A percentile compares a stretch with the other conserved stretches of the same genome.
Evolutionary conservation across 805 yeast species (phyloP).

Genomic region (Cyberlindnera amylophila): DNA sequence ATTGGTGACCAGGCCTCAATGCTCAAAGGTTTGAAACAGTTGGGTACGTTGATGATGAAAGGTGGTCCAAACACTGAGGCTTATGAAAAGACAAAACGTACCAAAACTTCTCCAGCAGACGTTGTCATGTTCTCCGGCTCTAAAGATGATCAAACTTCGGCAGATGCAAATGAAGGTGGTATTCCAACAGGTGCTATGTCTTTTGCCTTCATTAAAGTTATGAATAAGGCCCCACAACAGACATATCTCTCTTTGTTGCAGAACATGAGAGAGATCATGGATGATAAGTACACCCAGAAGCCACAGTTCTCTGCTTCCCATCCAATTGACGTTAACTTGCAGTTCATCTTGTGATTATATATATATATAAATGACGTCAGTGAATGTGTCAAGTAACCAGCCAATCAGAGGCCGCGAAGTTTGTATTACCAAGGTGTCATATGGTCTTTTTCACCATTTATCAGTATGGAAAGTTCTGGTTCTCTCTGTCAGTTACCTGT

Average conservation of each 20-base stretch:
- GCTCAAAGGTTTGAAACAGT: slow-evolving; percentile 39
- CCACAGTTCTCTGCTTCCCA: slow-evolving; percentile 82
- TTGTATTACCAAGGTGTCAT: slow-evolving; percentile 6
- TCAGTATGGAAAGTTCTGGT: too few relatives aligned
- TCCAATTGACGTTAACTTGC: slow-evolving; percentile 64
- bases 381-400: neutral
- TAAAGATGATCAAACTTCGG: slow-evolving; percentile 78
- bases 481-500: too few relatives aligned
- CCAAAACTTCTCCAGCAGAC: slow-evolving; percentile 73
- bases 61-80: slow-evolving; percentile 36
- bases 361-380: too few relatives aligned
- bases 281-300: slow-evolving; percentile 68
- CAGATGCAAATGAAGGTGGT: slow-evolving; percentile 75
- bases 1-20: slow-evolving; percentile 48
- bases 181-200: slow-evolving; percentile 82
- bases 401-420: slow-evolving; percentile 7
- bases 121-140: slow-evolving; percentile 76
- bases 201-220: slow-evolving; percentile 66
- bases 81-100: slow-evolving; percentile 41
- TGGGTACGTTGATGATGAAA: slow-evolving; percentile 37
- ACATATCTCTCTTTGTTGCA: slow-evolving; percentile 66
- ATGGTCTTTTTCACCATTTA: too few relatives aligned
- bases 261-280: slow-evolving; percentile 61
- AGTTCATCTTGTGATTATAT: slow-evolving; percentile 33
- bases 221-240: slow-evolving; percentile 59